A percentile compares a stretch with the other conserved stretches of the same genome.
Evolutionary conservation across 495 filamentous ascomycete species (phyloP).

Genomic region (Xylaria bambusicola): DNA sequence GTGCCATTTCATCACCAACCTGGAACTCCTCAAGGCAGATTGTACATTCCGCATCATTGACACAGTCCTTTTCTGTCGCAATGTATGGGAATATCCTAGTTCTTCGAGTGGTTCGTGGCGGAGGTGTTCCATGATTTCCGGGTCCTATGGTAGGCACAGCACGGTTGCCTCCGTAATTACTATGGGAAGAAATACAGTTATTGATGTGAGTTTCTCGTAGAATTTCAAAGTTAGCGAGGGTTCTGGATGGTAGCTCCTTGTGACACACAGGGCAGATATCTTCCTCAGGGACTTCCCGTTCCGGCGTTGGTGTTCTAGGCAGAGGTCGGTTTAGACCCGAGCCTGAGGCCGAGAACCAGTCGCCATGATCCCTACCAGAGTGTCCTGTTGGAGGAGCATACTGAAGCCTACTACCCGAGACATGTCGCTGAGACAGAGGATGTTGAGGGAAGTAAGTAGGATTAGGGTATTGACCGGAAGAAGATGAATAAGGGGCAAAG

Average conservation of each 20-base stretch:
- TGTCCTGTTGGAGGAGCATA: constrained; percentile 30
- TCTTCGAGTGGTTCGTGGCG: constrained; percentile 36
- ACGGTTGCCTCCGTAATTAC: constrained; percentile 33
- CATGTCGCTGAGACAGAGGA: constrained; percentile 19
- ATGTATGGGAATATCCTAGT: constrained; percentile 63
- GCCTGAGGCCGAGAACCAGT: constrained; percentile 23
- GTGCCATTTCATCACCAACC: constrained; percentile 75
- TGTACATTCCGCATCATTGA: constrained; percentile 80
- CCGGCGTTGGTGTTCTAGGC: constrained; percentile 27
- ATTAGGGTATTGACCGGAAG: constrained; percentile 36
- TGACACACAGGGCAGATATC: constrained; percentile 94
- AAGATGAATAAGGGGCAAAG: constrained; percentile 20
- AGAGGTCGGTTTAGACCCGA: constrained; percentile 30
- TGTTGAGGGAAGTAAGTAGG: constrained; percentile 39
- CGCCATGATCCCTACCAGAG: constrained; percentile 22
- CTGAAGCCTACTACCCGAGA: constrained; percentile 24
- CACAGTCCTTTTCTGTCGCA: constrained; percentile 90
- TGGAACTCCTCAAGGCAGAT: constrained; percentile 98
- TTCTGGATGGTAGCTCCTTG: constrained; percentile 67
- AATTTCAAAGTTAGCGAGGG: constrained; percentile 58
- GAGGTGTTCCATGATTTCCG: constrained; percentile 26
- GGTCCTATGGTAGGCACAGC: constrained; percentile 7
- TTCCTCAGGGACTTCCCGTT: constrained; percentile 64
- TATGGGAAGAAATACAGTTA: constrained; percentile 66
- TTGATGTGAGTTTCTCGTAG: constrained; percentile 75